Evolutionary conservation across 495 filamentous ascomycete species (phyloP), one percentile per base, ranked within the genome.

Genomic region (Podospora pseudopauciseta): DNA sequence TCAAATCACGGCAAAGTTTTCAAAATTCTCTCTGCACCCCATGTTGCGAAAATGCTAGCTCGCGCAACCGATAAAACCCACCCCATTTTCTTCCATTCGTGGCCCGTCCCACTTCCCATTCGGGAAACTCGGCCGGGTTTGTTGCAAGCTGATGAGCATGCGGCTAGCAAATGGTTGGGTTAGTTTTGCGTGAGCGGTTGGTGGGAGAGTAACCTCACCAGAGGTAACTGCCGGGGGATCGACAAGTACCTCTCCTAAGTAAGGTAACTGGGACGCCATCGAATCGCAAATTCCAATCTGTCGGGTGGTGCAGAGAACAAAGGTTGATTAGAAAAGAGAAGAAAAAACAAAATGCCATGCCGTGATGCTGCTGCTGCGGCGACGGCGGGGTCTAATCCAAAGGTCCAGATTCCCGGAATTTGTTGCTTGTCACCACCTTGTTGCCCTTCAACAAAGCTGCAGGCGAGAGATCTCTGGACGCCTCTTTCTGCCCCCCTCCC

Each of bases 321-420:
- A 0, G 23, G n/a, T 20, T 58, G n/a, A 58, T 58, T 32, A 32
- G 19, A 58, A 26, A 58, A 58, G 55, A 58, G 23, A 26, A 19
- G 4, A 26, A 19, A 58, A 58, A 13, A 58, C 0, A n/a, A 4
- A 56, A 58, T 2, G 55, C n/a, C 5, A 58, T 58, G 6, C 18
- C 18, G 55, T 58, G 18, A 58, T 20, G 23, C n/a, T 23, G 55
- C 4, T 7, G 9, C 6, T 18, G 11, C 23, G n/a, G 23, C 11
- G 15, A 6, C 54, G 19, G 54, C 19, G 11, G 54, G 19, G 19
- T 56, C 54, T 56, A 18, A 18, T 20, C 5, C 54, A 18, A 20
- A 18, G 39, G 39, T 18, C 55, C 55, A 58, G 55, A 58, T 58
- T 19, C 55, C 18, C 55, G 55, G 55, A 58, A 58, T 19, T 58